Evolutionary conservation across 495 filamentous ascomycete species (phyloP).

Genomic region (Oidiodendron maius): DNA sequence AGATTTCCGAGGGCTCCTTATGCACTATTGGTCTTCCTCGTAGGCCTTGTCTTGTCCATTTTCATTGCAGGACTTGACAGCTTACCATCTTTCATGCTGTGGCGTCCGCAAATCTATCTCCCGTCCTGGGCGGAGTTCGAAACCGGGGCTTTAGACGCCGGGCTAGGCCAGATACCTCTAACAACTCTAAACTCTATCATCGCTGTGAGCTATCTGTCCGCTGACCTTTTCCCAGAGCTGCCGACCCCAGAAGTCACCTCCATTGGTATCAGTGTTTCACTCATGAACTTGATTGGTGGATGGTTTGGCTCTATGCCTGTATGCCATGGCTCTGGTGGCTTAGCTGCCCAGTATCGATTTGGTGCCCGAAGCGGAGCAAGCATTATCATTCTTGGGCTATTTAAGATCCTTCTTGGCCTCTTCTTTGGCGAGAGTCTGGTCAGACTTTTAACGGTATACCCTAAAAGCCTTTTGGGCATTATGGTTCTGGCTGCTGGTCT

Average conservation of each 20-base stretch:
- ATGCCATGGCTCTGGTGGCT: slow-evolving; percentile 86
- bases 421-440: slow-evolving; percentile 65
- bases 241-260: slow-evolving; percentile 61
- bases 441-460: slow-evolving; percentile 62
- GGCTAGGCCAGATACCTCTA: slow-evolving; percentile 80
- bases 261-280: slow-evolving; percentile 71
- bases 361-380: slow-evolving; percentile 82
- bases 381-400: slow-evolving; percentile 68
- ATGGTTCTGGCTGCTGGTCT: slow-evolving; percentile 87
- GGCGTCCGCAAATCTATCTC: slow-evolving; percentile 14
- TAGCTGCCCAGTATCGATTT: slow-evolving; percentile 85
- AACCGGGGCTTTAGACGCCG: slow-evolving; percentile 41
- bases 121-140: slow-evolving; percentile 16
- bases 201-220: slow-evolving; percentile 68
- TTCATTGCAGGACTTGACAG: slow-evolving; percentile 28
- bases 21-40: slow-evolving; percentile 61
- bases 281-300: slow-evolving; percentile 78
- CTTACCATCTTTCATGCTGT: slow-evolving; percentile 17
- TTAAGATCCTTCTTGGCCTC: slow-evolving; percentile 73
- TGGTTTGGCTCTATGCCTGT: slow-evolving; percentile 96
- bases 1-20: slow-evolving; percentile 53
- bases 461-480: slow-evolving; percentile 67
- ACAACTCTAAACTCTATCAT: slow-evolving; percentile 89
- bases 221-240: slow-evolving; percentile 65
- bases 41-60: slow-evolving; percentile 55